Base-by-base conservation (phyloP, 2,329 filamentous ascomycete species). In the Aspergillus eucalypticola region DNA sequence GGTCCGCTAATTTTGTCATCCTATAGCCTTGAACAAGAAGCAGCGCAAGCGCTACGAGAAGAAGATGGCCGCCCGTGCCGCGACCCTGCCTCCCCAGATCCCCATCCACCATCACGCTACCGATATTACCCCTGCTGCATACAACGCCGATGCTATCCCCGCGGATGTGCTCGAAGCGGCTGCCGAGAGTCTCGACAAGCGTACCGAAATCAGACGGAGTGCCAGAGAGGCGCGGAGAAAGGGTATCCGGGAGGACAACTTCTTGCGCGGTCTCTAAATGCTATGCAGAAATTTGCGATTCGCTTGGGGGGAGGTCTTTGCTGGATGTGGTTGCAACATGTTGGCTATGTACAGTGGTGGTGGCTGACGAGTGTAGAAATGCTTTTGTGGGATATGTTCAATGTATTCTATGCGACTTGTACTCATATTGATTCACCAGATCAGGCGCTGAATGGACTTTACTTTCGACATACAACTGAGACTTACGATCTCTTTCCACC, bases 201-300 rank as follows among this genome's bases (percentile, higher is more conserved):
- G 78, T 41, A 62, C 68, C 17, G 75, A 79, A 62, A 74, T 82
- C 27, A 80, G 73, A 13, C 78, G 76, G 70, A 80, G 77, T 64
- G 75, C 77, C 23, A 73, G 79, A 59, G 72, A 72, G 15, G 78
- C 79, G 5, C 76, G 79, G 62, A 74, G 79, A 60, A 81, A 79
- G 70, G 70, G 68, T 15, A 81, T 82, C 56, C 73, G 78, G 62
- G 79, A 82, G 62, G 72, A 72, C 41, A 82, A 82, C 72, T 82
- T 80, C 74, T 71, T 82, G 70, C 76, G 77, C 57, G 78, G 78
- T 25, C 72, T 82, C 68, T 81, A 75, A 71, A 60, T 65, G 51
- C 15, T 58, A 59, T 54, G 44, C 23, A 25, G 39, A 39, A 32
- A 21, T 15, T 32, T 54, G 39, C 35, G 51, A 27, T 29, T 39